These are phyloP conservation scores for Pseudopithomyces maydicus DNA, from an alignment of 2,329 filamentous ascomycete species.

Conservation along the genomic window DNA sequence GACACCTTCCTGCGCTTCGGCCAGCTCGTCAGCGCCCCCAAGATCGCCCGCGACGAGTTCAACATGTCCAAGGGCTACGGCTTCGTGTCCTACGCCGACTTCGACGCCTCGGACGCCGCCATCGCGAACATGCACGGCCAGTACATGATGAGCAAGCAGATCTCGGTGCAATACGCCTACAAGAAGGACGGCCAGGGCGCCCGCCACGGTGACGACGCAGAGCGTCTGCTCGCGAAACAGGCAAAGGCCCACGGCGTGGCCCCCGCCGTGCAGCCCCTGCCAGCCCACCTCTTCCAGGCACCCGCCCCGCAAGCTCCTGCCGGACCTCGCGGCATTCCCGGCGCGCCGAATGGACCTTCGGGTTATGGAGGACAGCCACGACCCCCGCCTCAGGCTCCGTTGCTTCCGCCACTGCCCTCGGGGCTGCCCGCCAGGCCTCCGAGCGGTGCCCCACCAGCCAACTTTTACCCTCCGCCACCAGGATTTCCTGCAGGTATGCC, in stretches of 20 bases:
- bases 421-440: constrained; percentile 72
- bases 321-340: constrained; percentile 39
- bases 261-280: constrained; percentile 76
- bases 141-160: constrained; percentile 95
- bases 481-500: constrained; percentile 21
- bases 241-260: constrained; percentile 94
- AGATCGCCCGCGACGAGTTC: constrained; percentile 84
- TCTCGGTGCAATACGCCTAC: constrained; percentile 96
- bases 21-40: constrained; percentile 79
- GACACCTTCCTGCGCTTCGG: constrained; percentile 95
- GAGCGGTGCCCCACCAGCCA: constrained; percentile 63
- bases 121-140: constrained; percentile 93
- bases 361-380: constrained; percentile 45
- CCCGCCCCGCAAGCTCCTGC: constrained; percentile 33
- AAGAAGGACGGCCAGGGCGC: constrained; percentile 99
- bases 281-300: constrained; percentile 69
- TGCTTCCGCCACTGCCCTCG: constrained; percentile 64
- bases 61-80: constrained; percentile 93
- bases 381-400: constrained; percentile 37
- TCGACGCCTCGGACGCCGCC: constrained; percentile 91
- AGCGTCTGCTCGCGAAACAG: constrained; percentile 87
- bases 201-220: constrained; percentile 90
- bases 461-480: constrained; percentile 36
- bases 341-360: constrained; percentile 48
- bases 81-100: constrained; percentile 90